Evolutionary conservation across 2,329 filamentous ascomycete genomes (phyloP), one percentile per base, ranked within the genome.

Genomic region (Simplicillium sp.): DNA sequence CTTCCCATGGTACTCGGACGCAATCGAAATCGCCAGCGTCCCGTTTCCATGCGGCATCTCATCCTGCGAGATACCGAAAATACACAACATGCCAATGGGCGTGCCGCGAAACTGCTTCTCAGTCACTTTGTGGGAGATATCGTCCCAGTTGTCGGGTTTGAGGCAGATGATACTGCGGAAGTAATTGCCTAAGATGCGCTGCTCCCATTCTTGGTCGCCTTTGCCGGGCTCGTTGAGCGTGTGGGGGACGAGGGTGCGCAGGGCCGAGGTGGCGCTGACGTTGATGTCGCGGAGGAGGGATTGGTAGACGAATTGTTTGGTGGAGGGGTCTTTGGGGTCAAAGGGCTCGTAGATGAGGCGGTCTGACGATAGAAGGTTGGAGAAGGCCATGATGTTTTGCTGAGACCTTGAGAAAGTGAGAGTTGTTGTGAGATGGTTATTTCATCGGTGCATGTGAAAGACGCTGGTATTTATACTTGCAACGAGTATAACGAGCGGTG

Each of bases 301-400:
- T 25, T 31, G 34, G 29, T 41, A 53, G 35, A 41, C 32, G 18
- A 44, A 43, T 15, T 14, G 14, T 38, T 35, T 39, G 37, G 34
- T 38, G 32, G 44, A 14, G 11, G 37, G 38, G 36, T 43, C 33
- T 45, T 38, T 42, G 20, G 15, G 29, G 15, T 43, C 41, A 28
- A 39, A 33, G n/a, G 41, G 14, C 37, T 43, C 41, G 29, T 39
- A 43, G 18, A 43, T 43, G 32, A 43, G 41, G 13, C 41, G 41
- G 16, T 43, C 37, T 13, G 41, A 43, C 3, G 29, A 17, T 6
- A 43, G 39, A 13, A 37, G 28, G 8, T n/a, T 33, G 4, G 33
- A 17, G 12, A n/a, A 33, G 6, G 13, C 31, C 31, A 25, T 25
- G 20, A 9, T 25, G 20, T 25, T 25, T 5, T 25, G 20, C 20